Evolutionary conservation across 345 rosid genomes (phyloP).

Genomic region (Conringia planisiliqua): DNA sequence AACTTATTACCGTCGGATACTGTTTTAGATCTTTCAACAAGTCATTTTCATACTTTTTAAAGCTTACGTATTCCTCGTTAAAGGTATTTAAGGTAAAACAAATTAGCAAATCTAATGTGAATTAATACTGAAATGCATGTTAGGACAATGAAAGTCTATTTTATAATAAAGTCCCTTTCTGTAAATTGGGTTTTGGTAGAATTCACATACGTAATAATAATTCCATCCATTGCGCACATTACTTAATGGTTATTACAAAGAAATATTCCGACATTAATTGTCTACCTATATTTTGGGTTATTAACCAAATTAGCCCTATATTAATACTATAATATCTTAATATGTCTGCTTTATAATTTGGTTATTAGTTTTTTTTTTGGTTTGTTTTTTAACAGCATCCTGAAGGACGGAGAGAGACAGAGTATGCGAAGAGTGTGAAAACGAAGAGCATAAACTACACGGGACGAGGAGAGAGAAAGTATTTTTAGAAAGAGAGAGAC

Average conservation of each 20-base stretch:
- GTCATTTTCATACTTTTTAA: conserved; percentile 18
- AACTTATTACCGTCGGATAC: neutral
- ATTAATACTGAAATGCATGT: neutral
- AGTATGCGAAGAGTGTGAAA: conserved; percentile 34
- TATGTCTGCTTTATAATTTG: neutral
- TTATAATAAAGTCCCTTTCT: neutral
- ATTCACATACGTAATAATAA: neutral
- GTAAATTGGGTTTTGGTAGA: neutral
- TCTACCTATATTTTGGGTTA: neutral
- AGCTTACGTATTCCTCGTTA: neutral
- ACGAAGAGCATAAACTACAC: conserved; percentile 37
- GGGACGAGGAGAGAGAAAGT: conserved; percentile 38
- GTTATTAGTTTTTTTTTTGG: neutral
- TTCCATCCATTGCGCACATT: neutral
- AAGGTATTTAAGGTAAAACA: neutral
- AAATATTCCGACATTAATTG: conserved; percentile 6
- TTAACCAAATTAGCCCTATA: neutral
- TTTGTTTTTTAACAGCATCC: conserved; percentile 27
- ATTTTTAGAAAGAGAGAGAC: conserved; percentile 14
- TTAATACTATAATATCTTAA: neutral
- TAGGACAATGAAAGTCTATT: neutral
- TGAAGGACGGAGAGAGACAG: conserved; percentile 34
- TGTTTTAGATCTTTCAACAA: neutral
- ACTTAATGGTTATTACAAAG: neutral
- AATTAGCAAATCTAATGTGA: neutral